phyloP scores from a whole-genome alignment of 1,284 basidiomycete genomes.

The Ceratobasidium sp. region DNA sequence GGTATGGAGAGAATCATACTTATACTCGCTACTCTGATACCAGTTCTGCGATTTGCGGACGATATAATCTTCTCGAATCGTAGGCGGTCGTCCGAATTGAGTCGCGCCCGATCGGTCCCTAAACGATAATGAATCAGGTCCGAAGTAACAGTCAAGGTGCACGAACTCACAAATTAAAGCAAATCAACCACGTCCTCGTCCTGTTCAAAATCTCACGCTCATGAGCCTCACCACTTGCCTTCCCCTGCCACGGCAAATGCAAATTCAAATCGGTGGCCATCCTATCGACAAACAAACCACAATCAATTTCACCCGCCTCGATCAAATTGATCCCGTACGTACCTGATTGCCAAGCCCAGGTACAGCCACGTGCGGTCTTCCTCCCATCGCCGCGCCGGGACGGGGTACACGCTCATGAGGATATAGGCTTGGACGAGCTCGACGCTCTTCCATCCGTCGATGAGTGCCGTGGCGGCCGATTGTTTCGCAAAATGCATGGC shows the following conservation, averaged over 20 bases:
- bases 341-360: constrained; percentile 82
- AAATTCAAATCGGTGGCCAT: constrained; percentile 89
- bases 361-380: constrained; percentile 87
- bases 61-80: constrained; percentile 88
- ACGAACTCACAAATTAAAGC: constrained; percentile 71
- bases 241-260: constrained; percentile 73
- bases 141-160: background rate
- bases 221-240: constrained; percentile 74
- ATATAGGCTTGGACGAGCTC: constrained; percentile 79
- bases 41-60: constrained; percentile 80
- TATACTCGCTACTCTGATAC: constrained; percentile 77
- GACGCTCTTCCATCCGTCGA: constrained; percentile 85
- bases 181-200: constrained; percentile 86
- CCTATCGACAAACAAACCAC: background rate
- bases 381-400: constrained; percentile 83
- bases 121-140: background rate
- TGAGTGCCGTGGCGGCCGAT: constrained; percentile 80
- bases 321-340: constrained; percentile 43
- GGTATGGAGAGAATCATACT: constrained; percentile 60
- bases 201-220: constrained; percentile 86
- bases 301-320: background rate
- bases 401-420: constrained; percentile 81
- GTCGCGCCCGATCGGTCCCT: constrained; percentile 81
- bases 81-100: constrained; percentile 88
- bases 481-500: constrained; percentile 90